Evolutionary conservation across 345 rosid species (phyloP).

Genomic region (Sonneratia caseolaris): DNA sequence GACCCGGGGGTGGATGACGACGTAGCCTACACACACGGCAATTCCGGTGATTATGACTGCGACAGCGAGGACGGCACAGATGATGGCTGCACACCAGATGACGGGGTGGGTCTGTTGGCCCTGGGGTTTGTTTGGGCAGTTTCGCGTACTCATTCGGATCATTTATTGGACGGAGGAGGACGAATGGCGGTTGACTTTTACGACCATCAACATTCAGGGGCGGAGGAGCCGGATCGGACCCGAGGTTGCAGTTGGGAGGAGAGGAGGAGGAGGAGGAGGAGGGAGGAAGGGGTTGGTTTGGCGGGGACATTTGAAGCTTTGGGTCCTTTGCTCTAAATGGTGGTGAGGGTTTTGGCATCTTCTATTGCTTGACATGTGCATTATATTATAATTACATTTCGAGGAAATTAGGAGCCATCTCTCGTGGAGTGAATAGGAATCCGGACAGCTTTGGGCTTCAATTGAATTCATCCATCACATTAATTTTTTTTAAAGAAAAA

Average conservation of each 20-base stretch:
- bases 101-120: conserved; percentile 36
- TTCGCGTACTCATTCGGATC: not conserved
- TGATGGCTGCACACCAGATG: conserved; percentile 63
- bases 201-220: conserved; percentile 24
- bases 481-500: too few relatives aligned
- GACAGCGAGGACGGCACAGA: conserved; percentile 54
- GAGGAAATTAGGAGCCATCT: too few relatives aligned
- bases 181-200: too few relatives aligned
- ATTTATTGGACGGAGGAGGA: too few relatives aligned
- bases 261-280: too few relatives aligned
- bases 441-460: conserved; percentile 6
- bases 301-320: conserved; percentile 2
- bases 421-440: too few relatives aligned
- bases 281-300: conserved; percentile 1
- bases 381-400: too few relatives aligned
- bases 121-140: not conserved
- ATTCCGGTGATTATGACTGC: conserved; percentile 62
- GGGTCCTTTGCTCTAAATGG: conserved; percentile 30
- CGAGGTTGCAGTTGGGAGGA: too few relatives aligned
- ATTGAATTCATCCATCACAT: too few relatives aligned
- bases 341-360: conserved; percentile 71
- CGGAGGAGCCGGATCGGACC: not conserved
- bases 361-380: conserved; percentile 17
- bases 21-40: conserved; percentile 51
- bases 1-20: conserved; percentile 64